These are phyloP conservation scores for Digitaria exilis DNA, from an alignment of 202 grass and related monocot species.

Conservation along the genomic window DNA sequence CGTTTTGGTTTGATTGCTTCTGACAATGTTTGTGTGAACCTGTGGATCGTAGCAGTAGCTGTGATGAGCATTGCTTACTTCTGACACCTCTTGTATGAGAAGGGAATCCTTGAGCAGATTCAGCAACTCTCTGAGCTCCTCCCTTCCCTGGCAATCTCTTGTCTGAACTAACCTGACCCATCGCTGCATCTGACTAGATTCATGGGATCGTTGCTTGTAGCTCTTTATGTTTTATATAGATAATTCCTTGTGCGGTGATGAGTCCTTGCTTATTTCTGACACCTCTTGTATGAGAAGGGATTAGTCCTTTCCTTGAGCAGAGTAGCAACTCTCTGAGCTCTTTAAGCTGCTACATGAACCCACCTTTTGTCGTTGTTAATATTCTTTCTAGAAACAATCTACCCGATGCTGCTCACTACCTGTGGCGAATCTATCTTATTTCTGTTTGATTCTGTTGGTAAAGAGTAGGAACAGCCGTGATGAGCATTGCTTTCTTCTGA, in stretches of 20 bases:
- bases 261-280: conserved; percentile 54
- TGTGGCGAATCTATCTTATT: background rate
- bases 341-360: background rate
- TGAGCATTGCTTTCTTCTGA: conserved; percentile 58
- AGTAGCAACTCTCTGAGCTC: conserved; percentile 57
- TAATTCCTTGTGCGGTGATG: conserved; percentile 32
- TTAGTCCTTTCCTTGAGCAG: conserved; percentile 49
- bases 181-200: background rate
- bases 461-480: conserved; percentile 27
- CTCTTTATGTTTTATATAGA: background rate
- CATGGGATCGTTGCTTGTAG: background rate
- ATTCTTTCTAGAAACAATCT: background rate
- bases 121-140: conserved; percentile 56
- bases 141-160: background rate
- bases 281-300: conserved; percentile 71
- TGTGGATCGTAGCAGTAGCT: background rate
- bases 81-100: conserved; percentile 74
- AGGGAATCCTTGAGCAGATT: conserved; percentile 49
- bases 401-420: background rate
- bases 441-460: background rate
- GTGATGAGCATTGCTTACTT: conserved; percentile 59
- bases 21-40: background rate
- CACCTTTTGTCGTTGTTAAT: background rate
- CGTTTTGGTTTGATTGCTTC: too few species aligned
- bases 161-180: background rate